Percentiles rank a stretch among this genome's conserved stretches.
Conservation (phyloP, 768 basidiomycete genomes). For the Boletus rubroflammeus region DNA sequence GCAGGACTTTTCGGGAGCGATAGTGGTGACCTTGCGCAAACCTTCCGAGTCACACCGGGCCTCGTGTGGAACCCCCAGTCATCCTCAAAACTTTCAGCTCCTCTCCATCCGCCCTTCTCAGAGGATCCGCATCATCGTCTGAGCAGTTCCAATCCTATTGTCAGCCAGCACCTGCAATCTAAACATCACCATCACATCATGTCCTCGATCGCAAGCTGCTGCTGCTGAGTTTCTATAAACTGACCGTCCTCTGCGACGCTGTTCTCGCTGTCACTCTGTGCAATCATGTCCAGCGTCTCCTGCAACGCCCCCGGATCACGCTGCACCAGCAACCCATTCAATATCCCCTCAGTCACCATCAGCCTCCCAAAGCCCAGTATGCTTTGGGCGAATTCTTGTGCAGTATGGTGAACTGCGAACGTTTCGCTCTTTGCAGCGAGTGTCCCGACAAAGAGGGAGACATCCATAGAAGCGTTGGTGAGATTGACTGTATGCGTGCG, state of each 20-base stretch:
- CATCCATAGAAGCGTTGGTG: constrained; percentile 14
- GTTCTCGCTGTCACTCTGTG: background rate
- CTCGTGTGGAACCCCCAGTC: too few species aligned
- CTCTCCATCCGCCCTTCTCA: too few species aligned
- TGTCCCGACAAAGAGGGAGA: constrained; percentile 11
- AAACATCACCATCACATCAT: constrained; percentile 4
- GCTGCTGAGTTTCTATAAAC: background rate
- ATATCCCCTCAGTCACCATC: constrained; percentile 3
- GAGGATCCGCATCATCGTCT: too few species aligned
- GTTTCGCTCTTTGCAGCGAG: constrained; percentile 17
- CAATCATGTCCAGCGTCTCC: constrained; percentile 12
- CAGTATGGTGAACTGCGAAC: constrained; percentile 6
- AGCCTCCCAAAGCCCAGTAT: constrained; percentile 9
- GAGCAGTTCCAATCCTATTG: too few species aligned
- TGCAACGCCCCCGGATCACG: constrained; percentile 6
- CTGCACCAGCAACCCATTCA: constrained; percentile 2
- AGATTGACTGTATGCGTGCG: constrained; percentile 15
- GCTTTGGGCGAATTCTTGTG: constrained; percentile 8
- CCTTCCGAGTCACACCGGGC: too few species aligned
- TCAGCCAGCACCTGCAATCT: too few species aligned
- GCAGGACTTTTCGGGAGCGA: too few species aligned
- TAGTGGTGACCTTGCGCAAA: too few species aligned
- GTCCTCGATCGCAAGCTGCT: background rate
- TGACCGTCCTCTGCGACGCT: background rate
- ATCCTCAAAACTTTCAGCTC: too few species aligned